Conservation (phyloP, 2,329 filamentous ascomycete species). For the Xylariaceae sp. region DNA sequence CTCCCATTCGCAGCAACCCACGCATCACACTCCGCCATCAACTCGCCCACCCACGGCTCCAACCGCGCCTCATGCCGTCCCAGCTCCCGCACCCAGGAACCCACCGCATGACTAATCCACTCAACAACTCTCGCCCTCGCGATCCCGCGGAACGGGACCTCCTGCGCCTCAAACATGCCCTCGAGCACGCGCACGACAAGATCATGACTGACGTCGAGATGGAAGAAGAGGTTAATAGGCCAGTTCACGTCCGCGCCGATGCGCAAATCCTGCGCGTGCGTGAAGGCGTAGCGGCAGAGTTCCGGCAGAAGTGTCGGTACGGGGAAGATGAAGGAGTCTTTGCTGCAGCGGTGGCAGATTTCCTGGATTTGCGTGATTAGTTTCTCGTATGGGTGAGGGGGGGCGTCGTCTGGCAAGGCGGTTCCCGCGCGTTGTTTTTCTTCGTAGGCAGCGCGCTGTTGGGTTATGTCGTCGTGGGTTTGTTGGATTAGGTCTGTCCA, state of each 20-base stretch:
- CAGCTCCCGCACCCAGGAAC: constrained; percentile 42
- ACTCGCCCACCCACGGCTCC: constrained; percentile 31
- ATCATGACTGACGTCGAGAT: constrained; percentile 51
- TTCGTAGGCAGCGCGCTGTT: constrained; percentile 37
- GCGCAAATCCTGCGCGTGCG: constrained; percentile 52
- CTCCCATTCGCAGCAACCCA: constrained; percentile 29
- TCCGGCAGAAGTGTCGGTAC: constrained; percentile 56
- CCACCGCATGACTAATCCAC: constrained; percentile 47
- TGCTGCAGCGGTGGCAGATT: constrained; percentile 59
- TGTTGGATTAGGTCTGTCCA: constrained; percentile 79
- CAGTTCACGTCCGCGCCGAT: constrained; percentile 53
- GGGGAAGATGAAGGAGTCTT: constrained; percentile 63
- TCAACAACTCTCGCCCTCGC: constrained; percentile 48
- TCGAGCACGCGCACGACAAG: constrained; percentile 53
- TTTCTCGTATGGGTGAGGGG: constrained; percentile 61
- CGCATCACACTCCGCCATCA: constrained; percentile 47
- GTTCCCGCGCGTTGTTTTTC: constrained; percentile 37
- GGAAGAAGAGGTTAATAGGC: constrained; percentile 53
- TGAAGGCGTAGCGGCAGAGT: constrained; percentile 57
- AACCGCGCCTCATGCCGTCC: constrained; percentile 27
- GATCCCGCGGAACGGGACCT: constrained; percentile 52
- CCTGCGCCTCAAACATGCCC: constrained; percentile 53
- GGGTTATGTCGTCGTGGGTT: constrained; percentile 54
- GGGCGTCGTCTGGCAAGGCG: constrained; percentile 34
- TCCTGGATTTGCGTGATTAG: constrained; percentile 60